Conservation (phyloP, 345 rosid species). For the Brassica incana region DNA sequence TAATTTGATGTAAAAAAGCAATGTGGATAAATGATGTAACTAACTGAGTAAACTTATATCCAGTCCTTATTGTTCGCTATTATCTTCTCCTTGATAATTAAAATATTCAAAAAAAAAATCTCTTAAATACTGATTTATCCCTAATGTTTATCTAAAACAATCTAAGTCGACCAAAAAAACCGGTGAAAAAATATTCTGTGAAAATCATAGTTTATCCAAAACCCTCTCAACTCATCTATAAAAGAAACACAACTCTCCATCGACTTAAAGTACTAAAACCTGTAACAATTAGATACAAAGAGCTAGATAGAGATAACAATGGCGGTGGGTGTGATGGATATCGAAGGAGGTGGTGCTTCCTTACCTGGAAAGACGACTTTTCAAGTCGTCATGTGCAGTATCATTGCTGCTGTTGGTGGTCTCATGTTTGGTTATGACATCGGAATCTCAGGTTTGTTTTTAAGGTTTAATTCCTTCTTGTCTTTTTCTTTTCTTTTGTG, state of each 20-base stretch:
- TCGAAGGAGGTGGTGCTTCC: conserved; percentile 7
- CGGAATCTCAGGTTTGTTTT: conserved; percentile 54
- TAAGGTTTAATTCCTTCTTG: not conserved
- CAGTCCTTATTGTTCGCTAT: not conserved
- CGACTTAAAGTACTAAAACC: not conserved
- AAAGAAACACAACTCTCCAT: not conserved
- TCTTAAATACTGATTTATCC: not conserved
- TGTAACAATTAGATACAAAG: not conserved
- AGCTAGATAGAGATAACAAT: not conserved
- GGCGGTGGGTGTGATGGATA: conserved; percentile 2
- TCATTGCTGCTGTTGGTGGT: conserved; percentile 74
- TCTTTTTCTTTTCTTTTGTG: not conserved
- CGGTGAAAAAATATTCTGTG: not conserved
- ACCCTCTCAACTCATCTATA: not conserved
- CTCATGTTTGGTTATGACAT: conserved; percentile 70
- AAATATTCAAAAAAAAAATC: not conserved
- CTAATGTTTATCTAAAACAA: not conserved
- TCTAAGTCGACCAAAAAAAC: not conserved
- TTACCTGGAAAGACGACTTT: conserved; percentile 33
- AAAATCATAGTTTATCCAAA: conserved; percentile 5
- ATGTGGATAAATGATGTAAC: not conserved
- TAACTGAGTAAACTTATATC: not conserved
- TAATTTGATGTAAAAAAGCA: not conserved
- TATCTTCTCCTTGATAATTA: not conserved
- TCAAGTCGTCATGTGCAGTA: conserved; percentile 43